Percentiles rank a stretch among this genome's conserved stretches.
These are phyloP conservation scores for Didymella segeticola DNA, from an alignment of 2,329 filamentous ascomycete species.

Conservation along the genomic window DNA sequence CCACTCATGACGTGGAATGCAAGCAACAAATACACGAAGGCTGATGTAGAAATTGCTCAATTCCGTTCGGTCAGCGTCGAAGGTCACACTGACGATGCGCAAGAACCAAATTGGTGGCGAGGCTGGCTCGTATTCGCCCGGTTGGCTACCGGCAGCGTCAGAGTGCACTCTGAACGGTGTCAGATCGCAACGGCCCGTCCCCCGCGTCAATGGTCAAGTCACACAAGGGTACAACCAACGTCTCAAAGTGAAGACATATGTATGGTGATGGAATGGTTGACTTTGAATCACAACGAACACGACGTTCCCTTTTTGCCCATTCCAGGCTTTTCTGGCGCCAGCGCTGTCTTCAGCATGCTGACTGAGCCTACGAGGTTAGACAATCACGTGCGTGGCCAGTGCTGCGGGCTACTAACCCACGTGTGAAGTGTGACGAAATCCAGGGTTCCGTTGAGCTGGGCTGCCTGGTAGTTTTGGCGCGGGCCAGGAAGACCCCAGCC, in stretches of 20 bases:
- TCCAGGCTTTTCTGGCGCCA: no score
- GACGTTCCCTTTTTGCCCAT: no score
- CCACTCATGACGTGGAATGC: not conserved
- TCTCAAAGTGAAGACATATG: conserved; percentile 4
- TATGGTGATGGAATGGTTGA: no score
- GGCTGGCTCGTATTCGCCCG: conserved; percentile 22
- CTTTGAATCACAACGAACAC: not conserved
- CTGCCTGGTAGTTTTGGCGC: conserved; percentile 19
- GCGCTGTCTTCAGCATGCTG: not conserved
- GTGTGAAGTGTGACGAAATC: conserved; percentile 3
- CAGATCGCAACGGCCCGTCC: conserved; percentile 40
- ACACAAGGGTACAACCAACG: conserved; percentile 9
- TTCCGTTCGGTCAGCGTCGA: not conserved
- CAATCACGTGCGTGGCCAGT: conserved; percentile 11
- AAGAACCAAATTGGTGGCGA: conserved; percentile 3
- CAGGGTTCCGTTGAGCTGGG: conserved; percentile 19
- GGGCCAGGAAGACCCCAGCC: conserved; percentile 8
- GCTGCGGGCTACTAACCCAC: conserved; percentile 18
- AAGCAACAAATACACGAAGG: not conserved
- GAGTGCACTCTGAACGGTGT: conserved; percentile 27
- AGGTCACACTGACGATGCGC: conserved; percentile 9
- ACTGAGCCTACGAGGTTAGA: conserved; percentile 5
- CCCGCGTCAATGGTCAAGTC: conserved; percentile 21
- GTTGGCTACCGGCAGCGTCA: conserved; percentile 20
- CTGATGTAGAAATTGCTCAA: not conserved